Evolutionary conservation across 495 filamentous ascomycete genomes (phyloP).

Genomic region (Neurospora discreta): DNA sequence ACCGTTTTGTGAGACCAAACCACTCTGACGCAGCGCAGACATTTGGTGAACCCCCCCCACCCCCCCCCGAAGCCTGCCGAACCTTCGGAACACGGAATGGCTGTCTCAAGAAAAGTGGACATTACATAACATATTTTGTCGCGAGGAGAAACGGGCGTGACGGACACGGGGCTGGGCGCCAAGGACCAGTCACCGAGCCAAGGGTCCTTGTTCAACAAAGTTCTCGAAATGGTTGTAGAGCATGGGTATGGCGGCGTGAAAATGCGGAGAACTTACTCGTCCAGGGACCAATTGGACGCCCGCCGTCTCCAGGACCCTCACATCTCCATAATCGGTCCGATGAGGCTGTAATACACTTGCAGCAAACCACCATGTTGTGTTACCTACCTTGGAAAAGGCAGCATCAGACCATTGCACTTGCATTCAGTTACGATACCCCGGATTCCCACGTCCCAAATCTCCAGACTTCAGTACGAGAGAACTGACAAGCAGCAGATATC

Average conservation of each 20-base stretch:
- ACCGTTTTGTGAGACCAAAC: neutral
- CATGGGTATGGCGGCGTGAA: neutral
- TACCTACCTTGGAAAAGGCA: neutral
- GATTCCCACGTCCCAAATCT: neutral
- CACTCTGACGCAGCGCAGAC: neutral
- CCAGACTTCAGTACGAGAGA: neutral
- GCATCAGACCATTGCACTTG: neutral
- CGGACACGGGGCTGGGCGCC: neutral
- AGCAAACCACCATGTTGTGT: neutral
- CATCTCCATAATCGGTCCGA: slow-evolving; percentile 21
- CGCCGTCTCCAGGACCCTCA: slow-evolving; percentile 14
- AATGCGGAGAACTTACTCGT: slow-evolving; percentile 18
- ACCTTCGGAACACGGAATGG: neutral
- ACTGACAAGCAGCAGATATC: neutral
- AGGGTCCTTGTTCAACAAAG: neutral
- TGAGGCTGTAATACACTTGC: slow-evolving; percentile 13
- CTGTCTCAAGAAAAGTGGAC: neutral
- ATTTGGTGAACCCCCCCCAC: neutral
- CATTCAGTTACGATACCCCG: neutral
- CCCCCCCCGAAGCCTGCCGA: neutral
- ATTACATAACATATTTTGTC: neutral
- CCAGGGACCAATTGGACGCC: slow-evolving; percentile 7
- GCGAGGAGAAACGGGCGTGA: neutral
- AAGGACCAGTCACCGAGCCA: neutral
- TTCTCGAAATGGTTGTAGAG: neutral